These are phyloP conservation scores for Fusarium nematophilum DNA, from an alignment of 2,329 filamentous ascomycete species.

Conservation along the genomic window DNA sequence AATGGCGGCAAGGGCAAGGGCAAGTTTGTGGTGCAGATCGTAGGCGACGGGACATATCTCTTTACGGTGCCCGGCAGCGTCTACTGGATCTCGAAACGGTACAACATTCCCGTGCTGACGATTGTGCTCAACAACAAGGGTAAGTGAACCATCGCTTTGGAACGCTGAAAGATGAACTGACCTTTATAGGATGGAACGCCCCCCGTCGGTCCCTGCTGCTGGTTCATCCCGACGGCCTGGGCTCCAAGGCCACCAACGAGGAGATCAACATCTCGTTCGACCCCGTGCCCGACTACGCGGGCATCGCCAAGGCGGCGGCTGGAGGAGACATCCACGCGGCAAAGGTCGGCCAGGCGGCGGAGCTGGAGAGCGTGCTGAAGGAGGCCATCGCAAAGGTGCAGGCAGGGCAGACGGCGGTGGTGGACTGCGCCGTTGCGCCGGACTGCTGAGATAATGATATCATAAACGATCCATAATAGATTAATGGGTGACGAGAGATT, in stretches of 20 bases:
- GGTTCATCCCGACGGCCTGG: constrained; percentile 68
- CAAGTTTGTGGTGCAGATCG: constrained; percentile 65
- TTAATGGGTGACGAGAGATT: constrained; percentile 9
- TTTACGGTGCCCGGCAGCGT: constrained; percentile 66
- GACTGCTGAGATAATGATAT: constrained; percentile 52
- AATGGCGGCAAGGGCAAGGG: constrained; percentile 57
- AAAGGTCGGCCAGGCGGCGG: constrained; percentile 57
- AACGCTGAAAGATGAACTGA: constrained; percentile 11
- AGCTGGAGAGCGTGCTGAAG: constrained; percentile 60
- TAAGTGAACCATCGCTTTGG: constrained; percentile 27
- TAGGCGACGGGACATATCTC: constrained; percentile 68
- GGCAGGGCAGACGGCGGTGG: constrained; percentile 62
- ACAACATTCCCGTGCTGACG: constrained; percentile 65
- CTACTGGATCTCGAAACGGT: constrained; percentile 66
- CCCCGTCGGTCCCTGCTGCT: constrained; percentile 66
- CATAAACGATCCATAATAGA: constrained; percentile 18
- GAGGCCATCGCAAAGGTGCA: constrained; percentile 64
- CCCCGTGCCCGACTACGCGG: constrained; percentile 68
- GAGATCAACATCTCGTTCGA: constrained; percentile 72
- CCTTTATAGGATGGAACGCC: constrained; percentile 65
- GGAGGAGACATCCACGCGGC: constrained; percentile 65
- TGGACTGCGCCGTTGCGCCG: constrained; percentile 63
- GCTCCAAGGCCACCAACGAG: constrained; percentile 66
- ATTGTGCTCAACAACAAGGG: constrained; percentile 69
- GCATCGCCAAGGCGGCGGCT: constrained; percentile 70